Conservation (phyloP, 2,329 filamentous ascomycete genomes). For the Alternaria triticina region DNA sequence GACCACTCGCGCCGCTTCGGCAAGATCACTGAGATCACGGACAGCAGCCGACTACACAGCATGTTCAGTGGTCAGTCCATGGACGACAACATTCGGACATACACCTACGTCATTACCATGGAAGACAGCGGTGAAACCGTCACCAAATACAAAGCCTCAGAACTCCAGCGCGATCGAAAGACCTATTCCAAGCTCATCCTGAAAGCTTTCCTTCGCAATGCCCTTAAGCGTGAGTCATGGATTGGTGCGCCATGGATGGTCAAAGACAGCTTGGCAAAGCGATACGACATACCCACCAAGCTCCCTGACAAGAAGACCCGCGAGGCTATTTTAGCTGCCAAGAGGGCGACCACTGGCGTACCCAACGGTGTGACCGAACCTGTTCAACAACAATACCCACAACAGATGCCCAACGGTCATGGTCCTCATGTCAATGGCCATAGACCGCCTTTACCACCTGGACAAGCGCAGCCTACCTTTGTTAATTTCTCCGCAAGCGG, state of each 20-base stretch:
- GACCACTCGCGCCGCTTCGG: conserved; percentile 38
- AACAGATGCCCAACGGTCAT: conserved; percentile 26
- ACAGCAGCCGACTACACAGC: conserved; percentile 37
- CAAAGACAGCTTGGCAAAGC: conserved; percentile 80
- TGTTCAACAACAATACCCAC: conserved; percentile 21
- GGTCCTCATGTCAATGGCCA: conserved; percentile 29
- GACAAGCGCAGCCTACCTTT: conserved; percentile 50
- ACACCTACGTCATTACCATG: conserved; percentile 41
- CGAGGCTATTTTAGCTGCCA: conserved; percentile 44
- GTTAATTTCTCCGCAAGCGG: conserved; percentile 59
- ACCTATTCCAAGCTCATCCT: conserved; percentile 94
- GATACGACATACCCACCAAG: conserved; percentile 86
- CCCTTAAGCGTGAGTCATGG: conserved; percentile 90
- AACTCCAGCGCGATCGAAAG: conserved; percentile 86
- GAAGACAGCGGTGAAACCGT: conserved; percentile 51
- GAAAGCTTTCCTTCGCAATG: conserved; percentile 92
- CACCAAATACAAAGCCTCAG: conserved; percentile 55
- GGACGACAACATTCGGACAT: conserved; percentile 40
- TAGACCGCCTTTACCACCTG: conserved; percentile 16
- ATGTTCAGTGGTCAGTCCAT: conserved; percentile 34
- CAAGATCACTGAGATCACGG: conserved; percentile 39
- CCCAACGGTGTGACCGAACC: conserved; percentile 37
- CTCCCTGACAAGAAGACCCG: conserved; percentile 64
- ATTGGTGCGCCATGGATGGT: conserved; percentile 97
- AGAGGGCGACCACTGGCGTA: conserved; percentile 70